phyloP scores from a whole-genome alignment of 2,329 filamentous ascomycete species.

The Stachybotrys elegans region DNA sequence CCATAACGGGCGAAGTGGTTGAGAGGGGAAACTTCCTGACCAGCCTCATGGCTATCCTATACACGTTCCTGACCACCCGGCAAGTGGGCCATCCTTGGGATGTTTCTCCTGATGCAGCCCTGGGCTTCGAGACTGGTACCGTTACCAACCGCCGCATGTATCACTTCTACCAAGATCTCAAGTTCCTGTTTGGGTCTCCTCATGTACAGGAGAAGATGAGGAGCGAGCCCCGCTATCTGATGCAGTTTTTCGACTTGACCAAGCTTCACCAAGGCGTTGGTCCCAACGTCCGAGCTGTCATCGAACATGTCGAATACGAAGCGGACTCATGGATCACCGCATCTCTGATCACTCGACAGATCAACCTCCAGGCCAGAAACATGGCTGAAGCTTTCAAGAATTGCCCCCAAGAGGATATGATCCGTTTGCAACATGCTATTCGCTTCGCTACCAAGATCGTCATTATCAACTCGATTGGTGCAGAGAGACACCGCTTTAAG shows the following conservation, averaged over 20 bases:
- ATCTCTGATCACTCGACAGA: conserved; percentile 87
- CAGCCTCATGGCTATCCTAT: conserved; percentile 90
- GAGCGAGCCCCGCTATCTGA: conserved; percentile 76
- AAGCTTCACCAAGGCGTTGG: conserved; percentile 97
- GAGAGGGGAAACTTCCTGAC: conserved; percentile 94
- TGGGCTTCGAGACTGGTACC: conserved; percentile 90
- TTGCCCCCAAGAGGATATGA: conserved; percentile 57
- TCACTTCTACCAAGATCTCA: conserved; percentile 93
- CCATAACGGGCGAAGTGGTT: conserved; percentile 93
- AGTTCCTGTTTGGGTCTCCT: conserved; percentile 82
- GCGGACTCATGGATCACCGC: conserved; percentile 98
- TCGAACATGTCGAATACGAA: conserved; percentile 97
- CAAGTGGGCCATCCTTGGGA: conserved; percentile 94
- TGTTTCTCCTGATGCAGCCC: conserved; percentile 76
- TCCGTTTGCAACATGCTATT: conserved; percentile 65
- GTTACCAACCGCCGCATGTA: conserved; percentile 95
- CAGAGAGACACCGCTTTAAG: conserved; percentile 80
- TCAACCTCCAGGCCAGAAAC: conserved; percentile 86
- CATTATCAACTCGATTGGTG: conserved; percentile 83
- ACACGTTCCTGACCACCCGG: conserved; percentile 92
- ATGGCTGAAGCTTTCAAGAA: conserved; percentile 82
- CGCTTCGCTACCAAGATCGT: conserved; percentile 72
- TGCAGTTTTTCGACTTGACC: conserved; percentile 92
- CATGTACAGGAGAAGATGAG: conserved; percentile 84
- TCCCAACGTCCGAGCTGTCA: conserved; percentile 82